phyloP scores from a whole-genome alignment of 2,329 filamentous ascomycete species.

The Nemania bipapillata region DNA sequence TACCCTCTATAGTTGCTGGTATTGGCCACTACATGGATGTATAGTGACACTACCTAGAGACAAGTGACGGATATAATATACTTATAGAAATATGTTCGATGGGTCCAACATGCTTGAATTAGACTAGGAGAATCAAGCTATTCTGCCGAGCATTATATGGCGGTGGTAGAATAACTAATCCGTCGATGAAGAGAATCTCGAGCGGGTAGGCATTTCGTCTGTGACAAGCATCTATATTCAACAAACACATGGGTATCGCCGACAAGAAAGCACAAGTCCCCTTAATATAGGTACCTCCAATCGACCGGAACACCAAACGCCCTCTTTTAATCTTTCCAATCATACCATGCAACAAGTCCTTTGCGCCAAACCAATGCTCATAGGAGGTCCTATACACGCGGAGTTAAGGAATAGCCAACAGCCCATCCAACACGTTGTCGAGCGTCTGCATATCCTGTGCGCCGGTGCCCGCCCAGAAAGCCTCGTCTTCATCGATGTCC shows the following conservation, averaged over 20 bases:
- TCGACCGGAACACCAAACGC: conserved; percentile 33
- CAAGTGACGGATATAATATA: no score
- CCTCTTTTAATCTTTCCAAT: conserved; percentile 36
- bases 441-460: conserved; percentile 63
- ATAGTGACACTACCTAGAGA: no score
- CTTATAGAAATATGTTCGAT: not conserved
- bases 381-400: conserved; percentile 17
- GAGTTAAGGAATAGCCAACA: conserved; percentile 58
- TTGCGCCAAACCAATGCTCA: conserved; percentile 39
- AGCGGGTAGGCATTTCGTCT: not conserved
- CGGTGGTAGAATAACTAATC: not conserved
- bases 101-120: not conserved
- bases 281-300: conserved; percentile 16
- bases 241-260: conserved; percentile 38
- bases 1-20: no score
- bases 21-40: no score
- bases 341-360: conserved; percentile 30
- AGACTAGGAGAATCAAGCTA: not conserved
- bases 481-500: conserved; percentile 66
- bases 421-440: conserved; percentile 67
- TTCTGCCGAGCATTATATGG: no score
- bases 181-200: not conserved
- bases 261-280: conserved; percentile 24
- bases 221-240: conserved; percentile 15
- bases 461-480: conserved; percentile 71